Evolutionary conservation across 1,139 yeast species (phyloP), one percentile per base, ranked within the genome.

Genomic region (Lipomyces yarrowii): DNA sequence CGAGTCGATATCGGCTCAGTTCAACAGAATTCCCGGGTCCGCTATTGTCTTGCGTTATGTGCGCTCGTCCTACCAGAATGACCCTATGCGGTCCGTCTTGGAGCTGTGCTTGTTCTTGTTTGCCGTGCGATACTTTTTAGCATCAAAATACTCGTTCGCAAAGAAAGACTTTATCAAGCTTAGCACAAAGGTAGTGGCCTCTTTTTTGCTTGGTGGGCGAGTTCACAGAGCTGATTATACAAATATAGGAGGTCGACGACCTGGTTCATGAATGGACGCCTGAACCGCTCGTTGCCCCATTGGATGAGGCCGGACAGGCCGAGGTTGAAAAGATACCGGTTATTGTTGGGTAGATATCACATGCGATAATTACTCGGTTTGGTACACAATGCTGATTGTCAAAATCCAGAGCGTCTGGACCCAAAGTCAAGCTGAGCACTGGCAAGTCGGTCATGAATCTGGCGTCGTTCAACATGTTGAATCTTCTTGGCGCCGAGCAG

Each of bases 251-350:
- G 75, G 83, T 91, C 53, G 96, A 93, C 73, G 96, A 90, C 65
- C 83, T 94, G 69, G 86, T 91, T 64, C 88, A 85, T 32, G 98
- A 93, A 69, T 94, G 99, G 99, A 84, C 84, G 65, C 98, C 99
- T 0, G 94, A 86, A 73, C 91, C 96, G 0, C 78, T 94, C 61
- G 91, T 89, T 7, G 82, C 83, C 48, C 83, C 85, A 0, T 76
- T 89, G 18, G 74, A 78, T 32, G 81, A 80, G 2, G 77, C 79
- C 51, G 94, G 89, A 73, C 74, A 78, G 69, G 86, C 93, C 90
- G 85, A 86, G 70, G 74, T 89, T 63, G 82, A 83, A 18, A 77
- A 86, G 10, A 81, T 88, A 61, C 97, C 97, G 1, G 81, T 84
- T 35, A 80, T 91, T 35, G 76, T 83, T 56, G 90, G 90, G 30